These are phyloP conservation scores for Colletotrichum destructivum DNA, from an alignment of 2,329 filamentous ascomycete species.

Conservation along the genomic window DNA sequence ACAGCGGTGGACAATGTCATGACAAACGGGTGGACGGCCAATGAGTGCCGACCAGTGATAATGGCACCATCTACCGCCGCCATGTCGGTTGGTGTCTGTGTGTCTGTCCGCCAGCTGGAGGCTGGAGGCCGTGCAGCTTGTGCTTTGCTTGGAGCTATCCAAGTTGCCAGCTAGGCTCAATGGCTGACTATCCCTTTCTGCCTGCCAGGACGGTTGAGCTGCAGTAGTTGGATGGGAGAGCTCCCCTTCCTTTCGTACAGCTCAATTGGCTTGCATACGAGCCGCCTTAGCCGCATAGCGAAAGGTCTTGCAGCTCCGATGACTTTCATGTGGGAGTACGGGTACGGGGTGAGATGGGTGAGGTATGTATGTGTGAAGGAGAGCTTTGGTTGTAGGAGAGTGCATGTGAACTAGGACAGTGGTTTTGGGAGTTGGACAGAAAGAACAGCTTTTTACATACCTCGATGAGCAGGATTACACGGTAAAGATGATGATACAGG, in stretches of 20 bases:
- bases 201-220: conserved; percentile 8
- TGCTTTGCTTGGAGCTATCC: conserved; percentile 34
- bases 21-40: conserved; percentile 13
- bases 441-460: conserved; percentile 30
- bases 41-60: conserved; percentile 7
- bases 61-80: conserved; percentile 19
- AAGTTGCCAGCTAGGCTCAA: conserved; percentile 20
- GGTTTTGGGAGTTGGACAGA: conserved; percentile 6
- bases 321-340: conserved; percentile 17
- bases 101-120: too few relatives aligned
- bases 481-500: conserved; percentile 25
- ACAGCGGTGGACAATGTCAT: conserved; percentile 12
- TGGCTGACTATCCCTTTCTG: background rate
- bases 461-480: conserved; percentile 41
- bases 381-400: conserved; percentile 5
- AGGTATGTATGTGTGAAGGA: background rate
- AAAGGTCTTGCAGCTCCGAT: conserved; percentile 15
- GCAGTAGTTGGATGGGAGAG: conserved; percentile 11
- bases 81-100: conserved; percentile 1
- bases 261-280: conserved; percentile 27
- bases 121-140: conserved; percentile 1
- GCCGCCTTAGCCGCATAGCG: conserved; percentile 10
- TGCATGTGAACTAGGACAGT: background rate
- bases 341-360: background rate
- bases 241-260: conserved; percentile 10